Conservation (phyloP, 257 asterid genomes). For the Dorcoceras hygrometricum region DNA sequence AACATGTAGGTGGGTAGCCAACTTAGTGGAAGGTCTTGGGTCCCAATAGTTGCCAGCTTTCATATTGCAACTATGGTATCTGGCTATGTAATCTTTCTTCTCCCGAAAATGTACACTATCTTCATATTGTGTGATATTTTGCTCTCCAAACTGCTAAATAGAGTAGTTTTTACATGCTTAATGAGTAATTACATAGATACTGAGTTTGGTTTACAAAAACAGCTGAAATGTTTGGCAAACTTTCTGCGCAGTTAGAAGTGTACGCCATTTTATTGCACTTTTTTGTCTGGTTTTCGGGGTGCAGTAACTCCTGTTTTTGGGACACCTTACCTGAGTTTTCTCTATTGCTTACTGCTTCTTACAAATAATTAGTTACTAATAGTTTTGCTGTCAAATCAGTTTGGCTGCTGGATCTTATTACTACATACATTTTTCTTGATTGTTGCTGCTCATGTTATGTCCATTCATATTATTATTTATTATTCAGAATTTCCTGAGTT, state of each 20-base stretch:
- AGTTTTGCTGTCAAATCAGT: constrained; percentile 1
- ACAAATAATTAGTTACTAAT: background rate
- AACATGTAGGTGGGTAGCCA: background rate
- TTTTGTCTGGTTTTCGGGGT: background rate
- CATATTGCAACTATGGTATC: background rate
- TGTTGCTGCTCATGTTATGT: background rate
- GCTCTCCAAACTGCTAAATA: background rate
- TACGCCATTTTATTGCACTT: background rate
- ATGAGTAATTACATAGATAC: background rate
- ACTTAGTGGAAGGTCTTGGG: background rate
- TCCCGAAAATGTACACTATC: too few relatives aligned
- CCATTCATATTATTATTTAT: background rate
- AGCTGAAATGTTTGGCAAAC: background rate
- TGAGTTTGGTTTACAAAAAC: background rate
- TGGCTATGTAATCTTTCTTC: background rate
- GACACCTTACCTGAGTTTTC: background rate
- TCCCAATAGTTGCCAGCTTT: background rate
- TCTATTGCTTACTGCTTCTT: background rate
- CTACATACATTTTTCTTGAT: constrained; percentile 14
- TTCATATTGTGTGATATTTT: too few relatives aligned
- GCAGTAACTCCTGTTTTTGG: background rate
- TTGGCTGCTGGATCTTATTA: constrained; percentile 3
- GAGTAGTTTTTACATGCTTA: background rate
- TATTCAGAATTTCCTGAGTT: constrained; percentile 12
- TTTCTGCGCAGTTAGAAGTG: background rate